Evolutionary conservation across 1,139 yeast genomes (phyloP).

Genomic region (Sugiyamaella paludigena): DNA sequence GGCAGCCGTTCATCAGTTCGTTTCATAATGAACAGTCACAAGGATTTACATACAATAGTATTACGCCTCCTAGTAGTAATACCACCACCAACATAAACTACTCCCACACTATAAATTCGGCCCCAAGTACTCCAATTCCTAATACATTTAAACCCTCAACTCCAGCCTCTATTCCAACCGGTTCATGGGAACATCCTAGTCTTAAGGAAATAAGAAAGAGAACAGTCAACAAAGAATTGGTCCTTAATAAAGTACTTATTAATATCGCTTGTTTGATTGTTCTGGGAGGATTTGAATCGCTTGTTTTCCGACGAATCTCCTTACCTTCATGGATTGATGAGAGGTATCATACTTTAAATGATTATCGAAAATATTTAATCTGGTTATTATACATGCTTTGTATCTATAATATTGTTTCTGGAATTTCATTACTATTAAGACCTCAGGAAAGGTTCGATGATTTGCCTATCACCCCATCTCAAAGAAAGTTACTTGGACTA

Average conservation of each 20-base stretch:
- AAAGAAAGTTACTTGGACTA: slow-evolving; percentile 45
- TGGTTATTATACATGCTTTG: slow-evolving; percentile 36
- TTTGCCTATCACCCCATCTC: slow-evolving; percentile 42
- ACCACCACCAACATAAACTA: not conserved
- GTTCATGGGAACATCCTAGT: slow-evolving; percentile 32
- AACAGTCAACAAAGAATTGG: slow-evolving; percentile 39
- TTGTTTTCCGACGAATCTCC: not conserved
- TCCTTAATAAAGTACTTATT: slow-evolving; percentile 37
- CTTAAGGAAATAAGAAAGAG: slow-evolving; percentile 24
- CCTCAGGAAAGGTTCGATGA: slow-evolving; percentile 43
- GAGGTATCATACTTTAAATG: not conserved
- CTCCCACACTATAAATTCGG: not conserved
- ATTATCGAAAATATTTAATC: not conserved
- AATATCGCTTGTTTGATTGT: slow-evolving; percentile 33
- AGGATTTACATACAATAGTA: not conserved
- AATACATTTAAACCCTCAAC: slow-evolving; percentile 1
- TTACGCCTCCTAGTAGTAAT: not conserved
- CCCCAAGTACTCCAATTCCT: slow-evolving; percentile 10
- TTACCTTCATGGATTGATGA: not conserved
- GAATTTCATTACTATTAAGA: slow-evolving; percentile 38
- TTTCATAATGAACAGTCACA: not conserved
- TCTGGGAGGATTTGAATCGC: slow-evolving; percentile 2
- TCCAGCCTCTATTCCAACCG: slow-evolving; percentile 25
- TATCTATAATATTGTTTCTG: slow-evolving; percentile 39
- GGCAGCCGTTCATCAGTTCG: not conserved